These are phyloP conservation scores for Aspergillus carbonarius DNA, from an alignment of 2,329 filamentous ascomycete genomes.

Conservation along the genomic window DNA sequence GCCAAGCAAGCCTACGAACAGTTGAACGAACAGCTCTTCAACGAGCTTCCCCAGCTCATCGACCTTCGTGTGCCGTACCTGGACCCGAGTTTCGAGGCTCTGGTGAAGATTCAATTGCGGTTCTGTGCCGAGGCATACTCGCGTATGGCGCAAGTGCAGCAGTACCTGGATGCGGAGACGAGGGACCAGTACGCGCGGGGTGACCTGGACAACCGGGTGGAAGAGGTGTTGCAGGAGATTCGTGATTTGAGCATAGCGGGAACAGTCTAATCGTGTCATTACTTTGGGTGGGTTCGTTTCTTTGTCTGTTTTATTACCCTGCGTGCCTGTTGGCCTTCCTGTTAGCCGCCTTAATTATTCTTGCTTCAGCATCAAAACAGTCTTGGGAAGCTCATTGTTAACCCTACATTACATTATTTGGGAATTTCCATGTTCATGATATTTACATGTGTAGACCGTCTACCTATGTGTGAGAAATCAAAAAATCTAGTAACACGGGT, in stretches of 20 bases:
- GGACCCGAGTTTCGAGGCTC: constrained; percentile 93
- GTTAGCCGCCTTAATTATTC: not conserved
- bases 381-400: not conserved
- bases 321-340: not conserved
- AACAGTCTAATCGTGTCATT: constrained; percentile 52
- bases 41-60: constrained; percentile 91
- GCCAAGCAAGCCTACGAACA: constrained; percentile 92
- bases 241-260: constrained; percentile 89
- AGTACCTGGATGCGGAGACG: constrained; percentile 94
- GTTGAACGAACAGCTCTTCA: constrained; percentile 92
- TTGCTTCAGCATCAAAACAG: not conserved
- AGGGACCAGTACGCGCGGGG: constrained; percentile 94
- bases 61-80: constrained; percentile 95
- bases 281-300: constrained; percentile 5
- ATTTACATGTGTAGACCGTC: not conserved
- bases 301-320: constrained; percentile 10
- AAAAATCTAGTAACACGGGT: not conserved
- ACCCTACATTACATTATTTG: not conserved
- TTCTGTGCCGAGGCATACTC: constrained; percentile 98
- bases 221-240: constrained; percentile 96
- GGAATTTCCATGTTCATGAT: not conserved
- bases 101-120: constrained; percentile 96
- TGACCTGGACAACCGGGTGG: constrained; percentile 84
- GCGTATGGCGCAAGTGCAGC: constrained; percentile 98
- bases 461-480: not conserved